Percentiles rank a stretch among this genome's conserved stretches.
Conservation (phyloP, 2,329 filamentous ascomycete genomes). For the Ophiosphaerella korrae region DNA sequence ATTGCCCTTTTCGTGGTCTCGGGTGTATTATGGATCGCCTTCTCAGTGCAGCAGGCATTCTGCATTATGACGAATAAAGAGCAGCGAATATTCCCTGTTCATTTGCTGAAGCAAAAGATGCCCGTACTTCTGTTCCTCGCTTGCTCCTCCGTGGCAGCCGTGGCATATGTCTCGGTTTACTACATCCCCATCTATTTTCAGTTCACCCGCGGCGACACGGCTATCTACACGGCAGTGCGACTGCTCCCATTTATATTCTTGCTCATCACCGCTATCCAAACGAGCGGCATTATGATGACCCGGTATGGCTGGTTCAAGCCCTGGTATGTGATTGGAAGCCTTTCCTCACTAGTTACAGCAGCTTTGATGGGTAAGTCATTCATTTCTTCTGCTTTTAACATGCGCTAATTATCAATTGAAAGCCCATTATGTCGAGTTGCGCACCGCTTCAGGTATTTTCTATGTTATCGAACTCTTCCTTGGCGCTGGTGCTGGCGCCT, state of each 20-base stretch:
- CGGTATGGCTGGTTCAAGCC: constrained; percentile 18
- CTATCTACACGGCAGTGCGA: constrained; percentile 23
- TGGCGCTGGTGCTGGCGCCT: constrained; percentile 2
- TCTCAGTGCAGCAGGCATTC: constrained; percentile 53
- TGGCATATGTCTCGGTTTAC: constrained; percentile 15
- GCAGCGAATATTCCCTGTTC: constrained; percentile 55
- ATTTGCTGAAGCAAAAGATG: constrained; percentile 47
- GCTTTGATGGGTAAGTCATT: constrained; percentile 15
- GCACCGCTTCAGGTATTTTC: not conserved
- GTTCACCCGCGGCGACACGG: constrained; percentile 19
- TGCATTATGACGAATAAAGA: constrained; percentile 28
- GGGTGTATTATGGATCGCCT: constrained; percentile 49
- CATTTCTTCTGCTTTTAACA: not conserved
- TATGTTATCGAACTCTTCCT: constrained; percentile 4
- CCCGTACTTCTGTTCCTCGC: not conserved
- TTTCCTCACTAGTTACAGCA: constrained; percentile 14
- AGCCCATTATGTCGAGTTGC: not conserved
- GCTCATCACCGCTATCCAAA: constrained; percentile 9
- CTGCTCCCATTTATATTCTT: constrained; percentile 31
- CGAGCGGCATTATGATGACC: constrained; percentile 22
- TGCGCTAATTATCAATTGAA: not conserved
- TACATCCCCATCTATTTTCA: constrained; percentile 35
- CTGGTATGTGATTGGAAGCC: constrained; percentile 20
- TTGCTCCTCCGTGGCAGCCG: not conserved
- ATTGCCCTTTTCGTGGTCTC: constrained; percentile 56